Base-by-base conservation (phyloP, 1,139 yeast genomes). In the Suhomyces atakaporum region DNA sequence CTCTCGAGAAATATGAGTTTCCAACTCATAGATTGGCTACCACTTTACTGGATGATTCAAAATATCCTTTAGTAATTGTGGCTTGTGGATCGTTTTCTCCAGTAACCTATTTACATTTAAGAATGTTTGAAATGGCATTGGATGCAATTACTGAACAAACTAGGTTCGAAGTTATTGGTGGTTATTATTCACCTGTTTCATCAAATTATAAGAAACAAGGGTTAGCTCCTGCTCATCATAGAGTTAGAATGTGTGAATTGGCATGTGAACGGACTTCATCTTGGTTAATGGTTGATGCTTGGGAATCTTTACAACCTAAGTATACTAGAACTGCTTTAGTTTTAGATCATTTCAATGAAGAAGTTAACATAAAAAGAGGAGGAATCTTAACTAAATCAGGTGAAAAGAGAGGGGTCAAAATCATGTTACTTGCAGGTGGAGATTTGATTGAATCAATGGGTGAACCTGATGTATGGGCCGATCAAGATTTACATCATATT, bases 381-480 rank as follows among this genome's bases (percentile, higher is more conserved):
- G 99, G 98, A 7, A 79, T 90, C n/a, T 61, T 66, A 47, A 82
- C 84, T 4, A 69, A 77, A n/a, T 68, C 76, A 29, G 96, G 96
- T 10, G 81, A 79, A 44, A 78, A 79, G 43, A 73, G 88, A 45
- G 96, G 96, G 14, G 96, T 87, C 39, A 92, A 92, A 58, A 84
- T 92, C 52, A 92, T 92, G 98, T 73, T 92, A 41, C 70, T 92
- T 27, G 98, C 98, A 1, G 99, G 99, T 33, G 98, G 98, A 25
- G 98, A 92, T 62, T 73, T 94, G 51, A 92, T 92, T 40, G 98
- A 92, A 62, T 83, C 95, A 33, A 92, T 94, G 97, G 98, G 98
- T n/a, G 98, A 92, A 61, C 97, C 97, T 20, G 94, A 90, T 54
- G 98, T 92, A 24, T 92, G 99, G 99, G 96, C 95, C 1, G 97